Evolutionary conservation across 768 basidiomycete species (phyloP).

Genomic region (Phylloporus sp.): DNA sequence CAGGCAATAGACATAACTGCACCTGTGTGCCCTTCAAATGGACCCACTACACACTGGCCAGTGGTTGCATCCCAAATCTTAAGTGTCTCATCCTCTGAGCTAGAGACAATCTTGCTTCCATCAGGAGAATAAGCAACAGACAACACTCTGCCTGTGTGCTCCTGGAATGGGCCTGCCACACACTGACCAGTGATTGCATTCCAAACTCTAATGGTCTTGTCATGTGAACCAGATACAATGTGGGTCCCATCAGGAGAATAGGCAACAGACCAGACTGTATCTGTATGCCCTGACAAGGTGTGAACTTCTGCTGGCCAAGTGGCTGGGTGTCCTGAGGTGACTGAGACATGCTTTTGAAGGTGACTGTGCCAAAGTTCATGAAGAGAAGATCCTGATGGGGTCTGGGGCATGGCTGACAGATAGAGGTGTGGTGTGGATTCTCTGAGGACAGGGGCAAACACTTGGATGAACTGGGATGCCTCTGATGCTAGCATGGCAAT

Average conservation of each 20-base stretch:
- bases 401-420: too few species aligned
- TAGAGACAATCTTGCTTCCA: too few species aligned
- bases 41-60: constrained; percentile 9
- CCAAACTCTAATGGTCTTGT: neutral
- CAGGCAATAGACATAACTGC: neutral
- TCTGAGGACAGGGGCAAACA: too few species aligned
- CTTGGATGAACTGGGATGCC: too few species aligned
- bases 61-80: constrained; percentile 15
- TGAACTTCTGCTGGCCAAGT: neutral
- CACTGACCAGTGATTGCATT: neutral
- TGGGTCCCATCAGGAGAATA: neutral
- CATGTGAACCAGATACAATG: neutral
- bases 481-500: too few species aligned
- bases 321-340: neutral
- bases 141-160: too few species aligned
- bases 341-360: neutral
- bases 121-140: too few species aligned
- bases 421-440: too few species aligned
- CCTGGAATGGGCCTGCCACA: neutral
- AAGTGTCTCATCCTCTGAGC: too few species aligned
- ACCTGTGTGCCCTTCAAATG: constrained; percentile 10
- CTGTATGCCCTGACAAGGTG: neutral
- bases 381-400: neutral
- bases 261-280: neutral
- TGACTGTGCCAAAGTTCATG: neutral